phyloP scores from a whole-genome alignment of 2,329 filamentous ascomycete genomes.

The Fusarium falciforme region DNA sequence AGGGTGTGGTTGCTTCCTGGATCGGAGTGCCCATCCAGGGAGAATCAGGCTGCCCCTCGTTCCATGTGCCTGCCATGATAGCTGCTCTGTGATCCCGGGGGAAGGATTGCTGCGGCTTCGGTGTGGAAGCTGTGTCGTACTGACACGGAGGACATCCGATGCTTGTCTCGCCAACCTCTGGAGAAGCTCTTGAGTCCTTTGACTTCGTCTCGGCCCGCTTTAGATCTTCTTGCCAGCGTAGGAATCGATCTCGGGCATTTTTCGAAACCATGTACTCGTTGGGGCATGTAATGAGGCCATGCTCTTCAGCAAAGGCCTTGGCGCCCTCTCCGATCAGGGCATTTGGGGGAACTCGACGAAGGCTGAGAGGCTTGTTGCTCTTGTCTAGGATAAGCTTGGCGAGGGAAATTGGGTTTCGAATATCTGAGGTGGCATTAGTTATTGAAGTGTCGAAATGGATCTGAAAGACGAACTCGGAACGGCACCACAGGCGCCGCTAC shows the following conservation, averaged over 20 bases:
- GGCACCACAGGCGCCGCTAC: slow-evolving; percentile 93
- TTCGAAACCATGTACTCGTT: slow-evolving; percentile 84
- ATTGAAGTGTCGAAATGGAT: neutral
- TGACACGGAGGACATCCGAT: slow-evolving; percentile 44
- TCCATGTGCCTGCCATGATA: slow-evolving; percentile 68
- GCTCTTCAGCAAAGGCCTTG: slow-evolving; percentile 83
- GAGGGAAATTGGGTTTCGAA: slow-evolving; percentile 91
- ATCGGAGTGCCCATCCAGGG: slow-evolving; percentile 52
- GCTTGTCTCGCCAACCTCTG: slow-evolving; percentile 22
- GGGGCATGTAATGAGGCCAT: slow-evolving; percentile 78
- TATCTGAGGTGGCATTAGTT: slow-evolving; percentile 65
- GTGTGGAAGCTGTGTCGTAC: slow-evolving; percentile 48
- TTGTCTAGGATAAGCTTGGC: slow-evolving; percentile 85
- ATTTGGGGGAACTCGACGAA: slow-evolving; percentile 92
- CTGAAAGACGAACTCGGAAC: slow-evolving; percentile 76
- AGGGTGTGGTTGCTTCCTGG: slow-evolving; percentile 26
- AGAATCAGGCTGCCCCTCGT: slow-evolving; percentile 72
- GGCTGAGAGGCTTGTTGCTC: slow-evolving; percentile 80
- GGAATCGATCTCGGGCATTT: slow-evolving; percentile 81
- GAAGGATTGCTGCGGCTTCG: slow-evolving; percentile 41
- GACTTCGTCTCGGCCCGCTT: slow-evolving; percentile 66
- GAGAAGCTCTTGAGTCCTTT: slow-evolving; percentile 40
- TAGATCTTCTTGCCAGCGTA: slow-evolving; percentile 82
- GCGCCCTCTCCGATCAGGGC: slow-evolving; percentile 89
- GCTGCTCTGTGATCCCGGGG: slow-evolving; percentile 64